These are phyloP conservation scores for Mikania micrantha DNA, from an alignment of 129 eudicot species.

Conservation along the genomic window DNA sequence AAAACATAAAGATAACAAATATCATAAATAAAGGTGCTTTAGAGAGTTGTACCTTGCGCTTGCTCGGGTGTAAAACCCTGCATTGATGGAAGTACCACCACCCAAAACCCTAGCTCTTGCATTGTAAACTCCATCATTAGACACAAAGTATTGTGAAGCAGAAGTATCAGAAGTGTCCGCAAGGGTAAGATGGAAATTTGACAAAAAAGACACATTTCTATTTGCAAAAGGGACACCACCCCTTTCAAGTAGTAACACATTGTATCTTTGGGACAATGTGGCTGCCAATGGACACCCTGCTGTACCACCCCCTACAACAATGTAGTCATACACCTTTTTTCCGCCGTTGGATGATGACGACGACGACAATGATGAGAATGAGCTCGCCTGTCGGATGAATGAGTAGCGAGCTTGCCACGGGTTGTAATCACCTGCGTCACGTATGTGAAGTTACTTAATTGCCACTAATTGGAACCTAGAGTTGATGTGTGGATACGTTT, in stretches of 20 bases:
- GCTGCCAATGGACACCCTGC: constrained; percentile 99
- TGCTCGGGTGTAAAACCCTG: constrained; percentile 93
- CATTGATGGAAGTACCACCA: constrained; percentile 88
- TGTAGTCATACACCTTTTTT: constrained; percentile 56
- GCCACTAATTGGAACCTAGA: background rate
- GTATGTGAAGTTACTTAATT: background rate
- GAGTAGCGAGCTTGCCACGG: constrained; percentile 52
- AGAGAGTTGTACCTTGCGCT: constrained; percentile 62
- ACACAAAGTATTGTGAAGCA: constrained; percentile 80
- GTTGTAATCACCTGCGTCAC: constrained; percentile 33
- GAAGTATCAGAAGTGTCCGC: constrained; percentile 70
- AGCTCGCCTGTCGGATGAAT: constrained; percentile 64
- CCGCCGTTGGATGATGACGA: constrained; percentile 23
- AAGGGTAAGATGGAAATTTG: constrained; percentile 74
- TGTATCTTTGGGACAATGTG: constrained; percentile 68
- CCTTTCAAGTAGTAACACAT: constrained; percentile 70
- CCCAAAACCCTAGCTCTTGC: constrained; percentile 89
- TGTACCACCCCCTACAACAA: constrained; percentile 93
- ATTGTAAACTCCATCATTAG: constrained; percentile 88
- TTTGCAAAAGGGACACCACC: constrained; percentile 91
- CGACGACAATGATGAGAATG: constrained; percentile 41
- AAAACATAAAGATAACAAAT: background rate
- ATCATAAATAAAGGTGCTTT: background rate
- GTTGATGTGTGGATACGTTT: background rate
- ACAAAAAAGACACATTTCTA: constrained; percentile 59